These are phyloP conservation scores for Phytophthora crassamura DNA, from an alignment of 352 stramenopile species.

Conservation along the genomic window DNA sequence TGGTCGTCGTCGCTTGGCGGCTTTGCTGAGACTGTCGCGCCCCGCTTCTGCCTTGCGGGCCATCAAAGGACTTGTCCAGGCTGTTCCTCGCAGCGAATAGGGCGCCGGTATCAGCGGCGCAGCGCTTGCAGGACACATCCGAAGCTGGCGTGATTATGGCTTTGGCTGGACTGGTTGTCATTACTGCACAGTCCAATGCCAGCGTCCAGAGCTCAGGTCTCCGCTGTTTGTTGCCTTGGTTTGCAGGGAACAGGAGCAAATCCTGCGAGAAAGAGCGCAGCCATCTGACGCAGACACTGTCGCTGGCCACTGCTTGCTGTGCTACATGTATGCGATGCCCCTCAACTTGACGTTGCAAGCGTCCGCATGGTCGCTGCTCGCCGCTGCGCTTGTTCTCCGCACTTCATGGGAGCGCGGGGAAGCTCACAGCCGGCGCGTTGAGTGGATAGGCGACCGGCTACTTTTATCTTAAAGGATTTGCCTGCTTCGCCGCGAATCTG, in stretches of 20 bases:
- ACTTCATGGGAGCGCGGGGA: conserved; percentile 10
- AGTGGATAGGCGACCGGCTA: conserved; percentile 39
- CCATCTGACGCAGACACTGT: conserved; percentile 31
- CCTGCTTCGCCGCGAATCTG: conserved; percentile 27
- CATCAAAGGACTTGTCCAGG: conserved; percentile 43
- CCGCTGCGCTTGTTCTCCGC: conserved; percentile 19
- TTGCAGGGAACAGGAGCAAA: conserved; percentile 12
- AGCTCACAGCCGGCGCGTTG: conserved; percentile 21
- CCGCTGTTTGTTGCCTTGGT: conserved; percentile 6
- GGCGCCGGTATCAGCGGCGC: conserved; percentile 2
- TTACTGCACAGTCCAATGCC: conserved; percentile 21
- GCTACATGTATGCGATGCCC: conserved; percentile 34
- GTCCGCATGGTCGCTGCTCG: conserved; percentile 19
- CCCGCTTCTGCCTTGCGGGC: conserved; percentile 28
- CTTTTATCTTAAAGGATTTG: conserved; percentile 38
- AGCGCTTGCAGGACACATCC: conserved; percentile 39
- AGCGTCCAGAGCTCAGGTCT: conserved; percentile 13
- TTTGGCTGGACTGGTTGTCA: conserved; percentile 39
- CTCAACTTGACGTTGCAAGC: conserved; percentile 36
- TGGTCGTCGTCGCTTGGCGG: conserved; percentile 10
- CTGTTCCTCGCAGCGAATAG: conserved; percentile 32
- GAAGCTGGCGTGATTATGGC: conserved; percentile 42
- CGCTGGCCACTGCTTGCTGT: conserved; percentile 22
- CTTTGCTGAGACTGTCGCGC: conserved; percentile 20
- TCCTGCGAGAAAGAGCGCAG: conserved; percentile 9